Conservation (phyloP, 331 rosid species). For the Quercus tomentella region DNA sequence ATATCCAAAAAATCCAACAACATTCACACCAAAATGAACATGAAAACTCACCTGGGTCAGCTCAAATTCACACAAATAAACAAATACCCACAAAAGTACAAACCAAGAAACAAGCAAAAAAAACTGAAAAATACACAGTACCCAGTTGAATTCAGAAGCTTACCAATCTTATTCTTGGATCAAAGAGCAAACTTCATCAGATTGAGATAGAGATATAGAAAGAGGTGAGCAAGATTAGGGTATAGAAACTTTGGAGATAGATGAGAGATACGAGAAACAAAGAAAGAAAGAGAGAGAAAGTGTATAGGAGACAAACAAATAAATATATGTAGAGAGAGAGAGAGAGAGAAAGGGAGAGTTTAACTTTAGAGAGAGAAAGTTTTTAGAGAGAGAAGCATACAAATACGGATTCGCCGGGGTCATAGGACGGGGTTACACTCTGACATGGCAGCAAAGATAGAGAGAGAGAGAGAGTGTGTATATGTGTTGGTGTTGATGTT, state of each 20-base stretch:
- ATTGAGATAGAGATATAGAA: constrained; percentile 20
- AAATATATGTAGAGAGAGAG: constrained; percentile 65
- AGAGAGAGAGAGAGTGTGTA: constrained; percentile 14
- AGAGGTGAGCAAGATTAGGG: constrained; percentile 54
- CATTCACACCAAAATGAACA: constrained; percentile 24
- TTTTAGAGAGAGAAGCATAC: constrained; percentile 45
- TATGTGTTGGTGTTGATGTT: constrained; percentile 18
- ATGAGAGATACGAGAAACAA: constrained; percentile 57
- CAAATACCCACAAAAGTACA: constrained; percentile 24
- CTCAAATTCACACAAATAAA: constrained; percentile 30
- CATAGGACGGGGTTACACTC: constrained; percentile 84
- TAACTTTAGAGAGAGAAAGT: constrained; percentile 28
- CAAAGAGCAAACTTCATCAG: constrained; percentile 38
- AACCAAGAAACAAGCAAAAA: constrained; percentile 23
- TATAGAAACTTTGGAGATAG: constrained; percentile 41
- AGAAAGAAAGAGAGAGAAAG: constrained; percentile 35
- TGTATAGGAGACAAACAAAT: constrained; percentile 45
- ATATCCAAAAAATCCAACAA: constrained; percentile 28
- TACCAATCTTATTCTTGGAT: constrained; percentile 51
- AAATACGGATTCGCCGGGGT: constrained; percentile 92
- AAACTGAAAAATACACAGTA: constrained; percentile 4
- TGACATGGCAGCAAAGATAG: constrained; percentile 88
- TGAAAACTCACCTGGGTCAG: constrained; percentile 14
- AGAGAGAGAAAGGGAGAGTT: constrained; percentile 25
- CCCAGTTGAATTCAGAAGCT: constrained; percentile 39